phyloP scores from a whole-genome alignment of 1,139 yeast species.

The Blastobotrys indianensis region DNA sequence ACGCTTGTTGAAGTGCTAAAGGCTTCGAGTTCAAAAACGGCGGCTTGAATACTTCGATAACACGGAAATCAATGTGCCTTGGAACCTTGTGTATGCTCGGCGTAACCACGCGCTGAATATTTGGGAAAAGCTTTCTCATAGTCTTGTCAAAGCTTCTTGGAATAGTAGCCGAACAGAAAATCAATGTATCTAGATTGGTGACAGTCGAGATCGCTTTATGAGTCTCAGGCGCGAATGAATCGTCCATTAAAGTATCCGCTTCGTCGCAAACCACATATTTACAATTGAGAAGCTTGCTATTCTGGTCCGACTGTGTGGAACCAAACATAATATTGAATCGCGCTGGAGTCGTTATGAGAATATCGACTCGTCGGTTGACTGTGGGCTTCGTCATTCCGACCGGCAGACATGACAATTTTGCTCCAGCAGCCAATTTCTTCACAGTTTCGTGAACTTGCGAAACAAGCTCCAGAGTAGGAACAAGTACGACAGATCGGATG shows the following conservation, averaged over 20 bases:
- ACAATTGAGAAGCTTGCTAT: constrained; percentile 28
- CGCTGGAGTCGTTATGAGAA: constrained; percentile 76
- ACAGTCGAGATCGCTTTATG: constrained; percentile 49
- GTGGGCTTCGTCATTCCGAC: constrained; percentile 25
- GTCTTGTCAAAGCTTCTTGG: constrained; percentile 71
- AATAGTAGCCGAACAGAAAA: constrained; percentile 86
- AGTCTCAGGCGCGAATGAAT: constrained; percentile 70
- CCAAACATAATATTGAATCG: constrained; percentile 23
- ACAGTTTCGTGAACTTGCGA: constrained; percentile 65
- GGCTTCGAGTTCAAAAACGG: constrained; percentile 73
- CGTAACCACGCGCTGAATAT: constrained; percentile 63
- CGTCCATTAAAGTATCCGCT: constrained; percentile 89
- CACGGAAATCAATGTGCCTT: constrained; percentile 59
- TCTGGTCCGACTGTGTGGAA: constrained; percentile 14
- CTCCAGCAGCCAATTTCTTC: constrained; percentile 39
- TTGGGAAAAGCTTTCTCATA: constrained; percentile 57
- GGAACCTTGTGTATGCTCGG: constrained; percentile 83
- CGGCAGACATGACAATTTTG: constrained; percentile 27
- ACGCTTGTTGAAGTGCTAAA: constrained; percentile 80
- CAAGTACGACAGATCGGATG: constrained; percentile 62
- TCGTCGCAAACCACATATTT: constrained; percentile 79
- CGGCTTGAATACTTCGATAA: constrained; percentile 73
- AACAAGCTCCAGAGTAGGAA: constrained; percentile 87
- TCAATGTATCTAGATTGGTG: constrained; percentile 52
- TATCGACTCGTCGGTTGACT: constrained; percentile 57